Evolutionary conservation across 306 rosid species (phyloP), one percentile per base, ranked within the genome.

Genomic region (Vigna mungo): DNA sequence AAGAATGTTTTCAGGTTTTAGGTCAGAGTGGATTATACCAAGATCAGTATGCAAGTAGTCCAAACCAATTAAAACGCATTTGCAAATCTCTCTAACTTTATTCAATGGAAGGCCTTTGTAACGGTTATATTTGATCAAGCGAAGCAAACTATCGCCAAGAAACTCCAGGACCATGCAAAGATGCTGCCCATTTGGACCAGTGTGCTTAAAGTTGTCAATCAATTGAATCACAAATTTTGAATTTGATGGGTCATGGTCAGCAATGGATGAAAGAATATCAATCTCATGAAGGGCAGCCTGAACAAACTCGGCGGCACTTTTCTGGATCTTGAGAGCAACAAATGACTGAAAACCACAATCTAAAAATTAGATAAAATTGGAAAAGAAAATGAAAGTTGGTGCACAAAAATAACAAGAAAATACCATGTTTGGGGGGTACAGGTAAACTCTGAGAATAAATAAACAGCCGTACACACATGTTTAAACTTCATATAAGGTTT

Each of bases 261-360:
- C 84, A 83, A 94, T 81, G 48, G 83, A 77, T 7, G 96, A 90
- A 86, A 94, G 98, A 78, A 94, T 68, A 61, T 88, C 81, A 2
- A 94, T 92, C 91, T 94, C 98, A 64, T 94, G 98, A 78, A 90
- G 91, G 71, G 98, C 98, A 52, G 98, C 94, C 84, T 92, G 87
- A 86, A 88, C 89, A 90, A 94, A 94, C 39, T 90, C 93, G 4
- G 98, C 88, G 1, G 97, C 97, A 72, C 98, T 94, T 88, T 94
- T 94, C 89, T 94, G 98, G 84, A 94, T 94, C 89, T 94, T 94
- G 79, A 94, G 97, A 78, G 98, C 97, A 84, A 94, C 97, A 60
- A 86, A 94, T 48, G 80, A 84, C 98, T 94, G 84, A 76, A 44
- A 81, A 62, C 49, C 58, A 71, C 47, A 78, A 75, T 17, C 63